Evolutionary conservation across 495 filamentous ascomycete species (phyloP).

Genomic region (Lepraria neglecta): DNA sequence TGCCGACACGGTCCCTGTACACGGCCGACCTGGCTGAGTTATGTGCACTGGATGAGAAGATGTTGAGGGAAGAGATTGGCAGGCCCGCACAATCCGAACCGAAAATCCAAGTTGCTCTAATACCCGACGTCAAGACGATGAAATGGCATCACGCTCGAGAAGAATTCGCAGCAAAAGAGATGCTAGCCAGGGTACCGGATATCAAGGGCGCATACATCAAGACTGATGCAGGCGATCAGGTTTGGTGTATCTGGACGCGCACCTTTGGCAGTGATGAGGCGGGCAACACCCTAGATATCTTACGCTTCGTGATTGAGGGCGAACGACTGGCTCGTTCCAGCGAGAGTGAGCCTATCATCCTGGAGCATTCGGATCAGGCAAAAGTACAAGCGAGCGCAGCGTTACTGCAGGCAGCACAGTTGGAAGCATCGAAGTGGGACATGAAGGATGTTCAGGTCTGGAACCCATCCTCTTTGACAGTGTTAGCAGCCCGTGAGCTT

Average conservation of each 20-base stretch:
- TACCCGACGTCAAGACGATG: slow-evolving; percentile 66
- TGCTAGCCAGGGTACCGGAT: slow-evolving; percentile 47
- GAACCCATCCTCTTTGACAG: slow-evolving; percentile 54
- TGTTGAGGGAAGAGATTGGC: slow-evolving; percentile 38
- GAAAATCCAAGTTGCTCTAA: slow-evolving; percentile 55
- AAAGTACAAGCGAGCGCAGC: slow-evolving; percentile 42
- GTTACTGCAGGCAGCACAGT: slow-evolving; percentile 48
- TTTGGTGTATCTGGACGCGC: slow-evolving; percentile 80
- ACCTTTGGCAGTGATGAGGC: slow-evolving; percentile 52
- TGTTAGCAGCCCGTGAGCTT: slow-evolving; percentile 54
- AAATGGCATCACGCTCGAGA: slow-evolving; percentile 84
- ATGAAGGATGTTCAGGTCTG: slow-evolving; percentile 57
- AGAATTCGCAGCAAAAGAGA: slow-evolving; percentile 63
- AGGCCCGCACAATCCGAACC: slow-evolving; percentile 21
- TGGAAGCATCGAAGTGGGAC: slow-evolving; percentile 51
- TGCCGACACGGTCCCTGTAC: slow-evolving; percentile 33
- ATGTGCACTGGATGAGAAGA: slow-evolving; percentile 51
- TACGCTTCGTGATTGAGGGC: slow-evolving; percentile 70
- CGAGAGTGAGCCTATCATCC: slow-evolving; percentile 27
- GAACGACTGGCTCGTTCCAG: slow-evolving; percentile 35
- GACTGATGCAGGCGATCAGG: slow-evolving; percentile 43
- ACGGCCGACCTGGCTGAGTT: slow-evolving; percentile 49
- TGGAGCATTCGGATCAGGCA: slow-evolving; percentile 29
- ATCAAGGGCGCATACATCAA: slow-evolving; percentile 65
- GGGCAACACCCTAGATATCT: slow-evolving; percentile 69